Conservation (phyloP, 257 asterid species). For the Solanum paucissectum region DNA sequence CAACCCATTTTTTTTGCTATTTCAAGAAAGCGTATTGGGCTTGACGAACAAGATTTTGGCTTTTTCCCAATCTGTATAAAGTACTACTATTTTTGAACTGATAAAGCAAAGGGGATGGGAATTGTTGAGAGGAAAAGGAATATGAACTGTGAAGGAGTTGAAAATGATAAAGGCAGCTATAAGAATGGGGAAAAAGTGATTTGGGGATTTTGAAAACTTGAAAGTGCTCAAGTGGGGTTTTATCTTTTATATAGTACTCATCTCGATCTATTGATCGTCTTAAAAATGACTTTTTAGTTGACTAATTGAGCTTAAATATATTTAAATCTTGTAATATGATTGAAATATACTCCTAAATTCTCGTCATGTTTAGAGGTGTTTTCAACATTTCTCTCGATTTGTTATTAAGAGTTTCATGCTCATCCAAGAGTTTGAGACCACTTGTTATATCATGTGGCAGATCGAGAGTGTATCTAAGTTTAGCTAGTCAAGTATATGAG, state of each 20-base stretch:
- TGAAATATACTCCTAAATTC: background rate
- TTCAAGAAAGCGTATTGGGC: background rate
- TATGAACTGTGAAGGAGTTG: background rate
- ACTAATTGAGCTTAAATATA: no score
- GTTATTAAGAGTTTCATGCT: background rate
- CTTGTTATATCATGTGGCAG: accelerated
- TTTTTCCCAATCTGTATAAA: background rate
- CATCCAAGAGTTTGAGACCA: no score
- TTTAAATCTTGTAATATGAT: background rate
- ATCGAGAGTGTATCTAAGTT: no score
- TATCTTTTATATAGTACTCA: no score
- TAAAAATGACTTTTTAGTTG: no score
- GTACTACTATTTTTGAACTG: background rate
- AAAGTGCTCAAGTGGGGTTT: background rate
- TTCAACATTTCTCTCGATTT: no score
- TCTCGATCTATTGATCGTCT: no score
- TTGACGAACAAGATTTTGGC: background rate
- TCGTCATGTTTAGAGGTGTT: accelerated
- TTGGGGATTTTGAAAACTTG: background rate
- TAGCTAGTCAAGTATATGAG: no score
- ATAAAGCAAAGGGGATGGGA: background rate
- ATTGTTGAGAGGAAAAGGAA: background rate
- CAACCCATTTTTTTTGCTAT: background rate
- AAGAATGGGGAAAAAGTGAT: background rate
- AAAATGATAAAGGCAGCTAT: background rate